Evolutionary conservation across 2,329 filamentous ascomycete species (phyloP).

Genomic region (Penicillium olsonii): DNA sequence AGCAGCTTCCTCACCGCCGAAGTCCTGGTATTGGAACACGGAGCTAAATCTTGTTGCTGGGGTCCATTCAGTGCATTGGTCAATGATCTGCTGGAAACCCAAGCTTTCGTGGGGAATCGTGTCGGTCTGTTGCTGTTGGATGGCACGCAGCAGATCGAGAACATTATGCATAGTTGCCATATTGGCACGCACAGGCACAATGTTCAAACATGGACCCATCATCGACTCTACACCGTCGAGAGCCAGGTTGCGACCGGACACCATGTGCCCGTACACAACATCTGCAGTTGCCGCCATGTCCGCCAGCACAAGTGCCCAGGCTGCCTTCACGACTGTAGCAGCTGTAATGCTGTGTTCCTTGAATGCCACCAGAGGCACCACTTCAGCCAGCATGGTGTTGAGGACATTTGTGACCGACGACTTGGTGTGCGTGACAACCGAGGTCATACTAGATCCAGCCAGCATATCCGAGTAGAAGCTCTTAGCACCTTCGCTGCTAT

Average conservation of each 20-base stretch:
- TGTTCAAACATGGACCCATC: slow-evolving; percentile 32
- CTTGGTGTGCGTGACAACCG: slow-evolving; percentile 10
- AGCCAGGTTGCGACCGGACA: slow-evolving; percentile 51
- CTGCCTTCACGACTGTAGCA: slow-evolving; percentile 55
- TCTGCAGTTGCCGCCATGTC: slow-evolving; percentile 53
- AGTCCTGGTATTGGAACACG: slow-evolving; percentile 54
- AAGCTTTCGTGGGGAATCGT: slow-evolving; percentile 55
- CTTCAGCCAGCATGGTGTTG: slow-evolving; percentile 8
- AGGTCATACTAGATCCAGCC: slow-evolving; percentile 11
- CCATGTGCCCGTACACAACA: slow-evolving; percentile 58
- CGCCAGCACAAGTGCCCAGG: slow-evolving; percentile 59
- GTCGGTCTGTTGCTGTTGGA: slow-evolving; percentile 54
- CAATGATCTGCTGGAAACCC: slow-evolving; percentile 54
- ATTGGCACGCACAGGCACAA: slow-evolving; percentile 26
- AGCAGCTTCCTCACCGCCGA: slow-evolving; percentile 13
- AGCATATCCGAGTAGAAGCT: slow-evolving; percentile 11
- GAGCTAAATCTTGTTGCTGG: slow-evolving; percentile 58
- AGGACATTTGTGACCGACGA: slow-evolving; percentile 10
- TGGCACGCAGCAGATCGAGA: slow-evolving; percentile 50
- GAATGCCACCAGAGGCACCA: slow-evolving; percentile 10
- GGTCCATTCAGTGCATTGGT: slow-evolving; percentile 57
- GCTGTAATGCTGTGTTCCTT: slow-evolving; percentile 23
- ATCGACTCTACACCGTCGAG: slow-evolving; percentile 34
- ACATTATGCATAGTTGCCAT: slow-evolving; percentile 24
- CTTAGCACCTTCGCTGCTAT: slow-evolving; percentile 1